Base-by-base conservation (phyloP, 2,329 filamentous ascomycete genomes). In the Stachybotrys echinatus region DNA sequence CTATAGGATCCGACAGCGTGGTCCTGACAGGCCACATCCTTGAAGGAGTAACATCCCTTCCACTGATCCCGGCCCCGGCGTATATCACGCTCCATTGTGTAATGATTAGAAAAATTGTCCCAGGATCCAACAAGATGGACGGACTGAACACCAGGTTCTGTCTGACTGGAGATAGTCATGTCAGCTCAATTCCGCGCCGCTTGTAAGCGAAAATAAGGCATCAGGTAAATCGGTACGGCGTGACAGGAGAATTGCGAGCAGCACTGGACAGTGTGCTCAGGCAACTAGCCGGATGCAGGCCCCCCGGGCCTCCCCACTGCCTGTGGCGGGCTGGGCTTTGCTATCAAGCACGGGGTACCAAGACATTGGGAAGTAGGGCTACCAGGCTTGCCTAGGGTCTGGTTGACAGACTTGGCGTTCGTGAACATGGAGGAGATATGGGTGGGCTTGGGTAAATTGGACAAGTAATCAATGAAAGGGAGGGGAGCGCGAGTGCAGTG, bases 121-220 rank as follows among this genome's bases (percentile, higher is more conserved):
- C 92, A 97, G 55, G 91, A 96, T 54, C 92, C 92, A 59, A 94
- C 77, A 43, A 96, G 79, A 63, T 88, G 84, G 57, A 96, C 88
- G 42, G 85, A 86, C 55, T 78, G 76, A 54, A 84, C 77, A 47
- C 80, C 76, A 55, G 79, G 76, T 58, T 78, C 67, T 49, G 83
- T 84, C 70, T 80, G 76, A 62, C 83, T 86, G 64, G 50, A 58
- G 59, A 53, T 43, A 37, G 31, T 48, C 17, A 40, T 38, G 55
- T 60, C 54, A 62, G 61, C 55, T 52, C 34, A 54, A 17, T 18
- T 40, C 49, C 23, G 55, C 59, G 54, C 58, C 53, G 54, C 57
- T 62, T 53, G 61, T 55, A 58, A 52, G 54, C 53, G 50, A 48
- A 50, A 54, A 48, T 46, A 38, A 51, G 19, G 22, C 23, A 48